These are phyloP conservation scores for Cercospora sp. DNA, from an alignment of 2,329 filamentous ascomycete genomes.

Conservation along the genomic window DNA sequence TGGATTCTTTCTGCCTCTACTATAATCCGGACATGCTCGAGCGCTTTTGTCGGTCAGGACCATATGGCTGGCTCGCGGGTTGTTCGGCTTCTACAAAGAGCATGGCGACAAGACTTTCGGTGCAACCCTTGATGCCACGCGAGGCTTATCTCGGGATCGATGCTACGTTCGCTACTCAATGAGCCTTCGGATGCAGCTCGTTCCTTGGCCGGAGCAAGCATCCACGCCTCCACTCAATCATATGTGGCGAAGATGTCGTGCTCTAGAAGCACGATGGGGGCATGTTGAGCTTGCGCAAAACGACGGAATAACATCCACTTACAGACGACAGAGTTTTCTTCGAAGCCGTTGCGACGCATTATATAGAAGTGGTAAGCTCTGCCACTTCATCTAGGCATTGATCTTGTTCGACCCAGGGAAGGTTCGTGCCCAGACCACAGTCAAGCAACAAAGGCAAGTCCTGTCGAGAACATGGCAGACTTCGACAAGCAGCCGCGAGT, in stretches of 20 bases:
- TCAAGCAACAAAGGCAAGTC: not conserved
- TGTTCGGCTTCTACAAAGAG: not conserved
- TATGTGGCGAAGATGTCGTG: constrained; percentile 16
- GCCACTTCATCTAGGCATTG: constrained; percentile 1
- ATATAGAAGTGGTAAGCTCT: constrained; percentile 10
- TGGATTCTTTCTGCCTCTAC: not conserved
- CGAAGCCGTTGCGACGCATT: not conserved
- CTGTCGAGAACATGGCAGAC: not conserved
- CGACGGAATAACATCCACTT: constrained; percentile 1
- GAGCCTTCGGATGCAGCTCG: not conserved
- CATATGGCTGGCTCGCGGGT: not conserved
- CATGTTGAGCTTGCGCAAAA: not conserved
- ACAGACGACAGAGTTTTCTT: not conserved
- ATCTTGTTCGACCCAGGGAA: constrained; percentile 19
- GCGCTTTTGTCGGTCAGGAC: not conserved
- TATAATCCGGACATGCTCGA: not conserved
- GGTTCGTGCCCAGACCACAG: not conserved
- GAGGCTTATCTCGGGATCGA: not conserved
- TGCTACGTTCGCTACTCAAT: not conserved
- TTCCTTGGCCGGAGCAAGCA: not conserved
- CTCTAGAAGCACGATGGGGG: not conserved
- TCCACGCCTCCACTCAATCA: not conserved
- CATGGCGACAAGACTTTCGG: not conserved
- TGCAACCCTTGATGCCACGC: not conserved
- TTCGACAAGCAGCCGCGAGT: not conserved